Base-by-base conservation (phyloP, 108 stramenopile species). In the Cyclostephanos tholiformis region DNA sequence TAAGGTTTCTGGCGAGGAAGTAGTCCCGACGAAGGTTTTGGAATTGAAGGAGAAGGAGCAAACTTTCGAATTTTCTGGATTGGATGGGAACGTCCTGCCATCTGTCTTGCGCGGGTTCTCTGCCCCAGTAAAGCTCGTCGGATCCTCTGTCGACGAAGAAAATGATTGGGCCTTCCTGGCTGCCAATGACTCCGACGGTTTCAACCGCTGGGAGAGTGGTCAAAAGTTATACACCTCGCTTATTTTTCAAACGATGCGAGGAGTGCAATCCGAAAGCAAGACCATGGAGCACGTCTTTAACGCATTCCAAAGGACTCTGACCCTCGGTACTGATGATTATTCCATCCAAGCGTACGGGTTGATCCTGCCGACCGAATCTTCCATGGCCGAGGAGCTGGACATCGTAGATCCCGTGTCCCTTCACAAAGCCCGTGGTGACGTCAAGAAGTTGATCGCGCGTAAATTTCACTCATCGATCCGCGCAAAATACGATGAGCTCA, bases 81-180 rank as follows among this genome's bases (percentile, higher is more conserved):
- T 89, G 25, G 64, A 76, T 26, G 85, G 86, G 1, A 87, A 92
- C 51, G 95, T 97, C 17, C 81, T 98, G 7, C 93, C 97, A 6
- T 97, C 96, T 20, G 68, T 98, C 36, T 83, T 98, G 41, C 90
- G 97, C 8, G 90, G 85, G 58, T 97, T 97, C 79, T 94, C 92
- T 29, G 97, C 99, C 5, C 99, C 99, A 0, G 95, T 98, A 35
- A 95, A 95, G 71, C 85, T 98, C n/a, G 65, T 85, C 35, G 66
- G 49, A 29, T 64, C 72, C 9, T 63, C 76, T 52, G 62, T 63
- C 8, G 75, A 76, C 65, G 87, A 87, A 14, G 84, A 84, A 51
- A 70, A 68, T 55, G 67, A 67, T 22, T 84, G 83, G 61, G 86
- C 85, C 4, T 87, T 89, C 64, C 71, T 93, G 29, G 87, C 89